Evolutionary conservation across 1,284 basidiomycete species (phyloP).

Genomic region (Termitomyces sp.): DNA sequence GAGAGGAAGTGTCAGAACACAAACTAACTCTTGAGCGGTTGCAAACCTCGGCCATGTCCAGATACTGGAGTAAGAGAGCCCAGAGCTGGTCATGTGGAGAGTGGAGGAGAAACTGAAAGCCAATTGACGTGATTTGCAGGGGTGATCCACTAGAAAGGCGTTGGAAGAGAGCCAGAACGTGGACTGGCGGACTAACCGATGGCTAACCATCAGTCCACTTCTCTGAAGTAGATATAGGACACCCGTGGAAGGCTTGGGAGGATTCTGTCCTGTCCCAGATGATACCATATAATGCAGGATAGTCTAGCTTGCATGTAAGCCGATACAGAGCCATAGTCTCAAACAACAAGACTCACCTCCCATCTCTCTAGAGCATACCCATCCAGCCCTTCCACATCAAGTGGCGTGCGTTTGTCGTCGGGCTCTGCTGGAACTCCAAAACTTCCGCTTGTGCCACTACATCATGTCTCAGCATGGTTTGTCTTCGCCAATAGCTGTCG

Average conservation of each 20-base stretch:
- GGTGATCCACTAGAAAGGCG: slow-evolving; percentile 40
- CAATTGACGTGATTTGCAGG: slow-evolving; percentile 87
- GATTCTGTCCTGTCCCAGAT: slow-evolving; percentile 69
- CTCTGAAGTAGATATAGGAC: slow-evolving; percentile 81
- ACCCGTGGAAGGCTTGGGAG: slow-evolving; percentile 69
- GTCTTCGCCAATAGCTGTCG: neutral
- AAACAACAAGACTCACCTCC: slow-evolving; percentile 62
- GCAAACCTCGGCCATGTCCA: slow-evolving; percentile 73
- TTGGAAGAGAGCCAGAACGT: slow-evolving; percentile 6
- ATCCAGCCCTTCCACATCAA: slow-evolving; percentile 68
- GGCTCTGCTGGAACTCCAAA: slow-evolving; percentile 83
- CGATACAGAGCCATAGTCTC: neutral
- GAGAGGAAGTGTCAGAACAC: neutral
- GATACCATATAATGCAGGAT: slow-evolving; percentile 99
- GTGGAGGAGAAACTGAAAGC: slow-evolving; percentile 96
- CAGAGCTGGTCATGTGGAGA: slow-evolving; percentile 98
- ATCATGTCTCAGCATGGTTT: slow-evolving; percentile 11
- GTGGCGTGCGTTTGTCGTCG: slow-evolving; percentile 51
- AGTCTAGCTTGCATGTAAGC: slow-evolving; percentile 45
- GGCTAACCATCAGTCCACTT: slow-evolving; percentile 81
- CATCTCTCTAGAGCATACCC: slow-evolving; percentile 87
- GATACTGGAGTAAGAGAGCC: slow-evolving; percentile 90
- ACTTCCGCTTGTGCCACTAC: slow-evolving; percentile 82
- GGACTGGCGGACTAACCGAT: slow-evolving; percentile 40
- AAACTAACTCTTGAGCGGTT: neutral